These are phyloP conservation scores for Cyclocybe aegerita DNA, from an alignment of 768 basidiomycete genomes.

Conservation along the genomic window DNA sequence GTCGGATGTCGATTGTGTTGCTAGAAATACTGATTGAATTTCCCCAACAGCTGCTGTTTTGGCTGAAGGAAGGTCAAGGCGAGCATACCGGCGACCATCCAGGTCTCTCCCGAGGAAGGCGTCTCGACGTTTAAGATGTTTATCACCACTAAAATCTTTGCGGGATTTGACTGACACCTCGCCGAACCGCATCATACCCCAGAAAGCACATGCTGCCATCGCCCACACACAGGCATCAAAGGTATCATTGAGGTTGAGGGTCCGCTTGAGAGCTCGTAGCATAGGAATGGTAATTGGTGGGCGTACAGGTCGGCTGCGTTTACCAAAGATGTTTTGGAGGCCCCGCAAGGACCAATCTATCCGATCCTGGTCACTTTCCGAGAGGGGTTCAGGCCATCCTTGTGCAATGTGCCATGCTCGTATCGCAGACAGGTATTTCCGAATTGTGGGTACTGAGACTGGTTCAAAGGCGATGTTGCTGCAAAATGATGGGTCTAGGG, in stretches of 20 bases:
- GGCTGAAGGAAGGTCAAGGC: slow-evolving; percentile 29
- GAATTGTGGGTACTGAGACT: slow-evolving; percentile 18
- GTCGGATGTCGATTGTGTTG: slow-evolving; percentile 11
- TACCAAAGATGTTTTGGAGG: slow-evolving; percentile 20
- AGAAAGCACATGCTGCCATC: slow-evolving; percentile 33
- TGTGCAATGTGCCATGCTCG: slow-evolving; percentile 38
- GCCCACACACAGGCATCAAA: slow-evolving; percentile 44
- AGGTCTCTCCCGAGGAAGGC: slow-evolving; percentile 20
- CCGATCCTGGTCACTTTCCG: slow-evolving; percentile 9
- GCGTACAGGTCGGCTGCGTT: slow-evolving; percentile 17
- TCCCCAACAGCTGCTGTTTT: slow-evolving; percentile 35
- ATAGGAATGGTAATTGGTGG: slow-evolving; percentile 33
- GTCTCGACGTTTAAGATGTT: slow-evolving; percentile 24
- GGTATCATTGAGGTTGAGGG: slow-evolving; percentile 21
- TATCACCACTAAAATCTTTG: slow-evolving; percentile 14
- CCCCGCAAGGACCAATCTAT: slow-evolving; percentile 31
- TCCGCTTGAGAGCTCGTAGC: slow-evolving; percentile 20
- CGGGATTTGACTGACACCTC: slow-evolving; percentile 29
- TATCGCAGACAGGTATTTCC: slow-evolving; percentile 35
- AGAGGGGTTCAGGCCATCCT: slow-evolving; percentile 34
- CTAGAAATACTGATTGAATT: slow-evolving; percentile 27
- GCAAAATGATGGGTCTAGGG: slow-evolving; percentile 1
- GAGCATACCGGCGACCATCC: slow-evolving; percentile 23
- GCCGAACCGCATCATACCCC: slow-evolving; percentile 37
- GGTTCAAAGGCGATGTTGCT: slow-evolving; percentile 26